These are phyloP conservation scores for Aspergillus sp. DNA, from an alignment of 2,329 filamentous ascomycete genomes.

Conservation along the genomic window DNA sequence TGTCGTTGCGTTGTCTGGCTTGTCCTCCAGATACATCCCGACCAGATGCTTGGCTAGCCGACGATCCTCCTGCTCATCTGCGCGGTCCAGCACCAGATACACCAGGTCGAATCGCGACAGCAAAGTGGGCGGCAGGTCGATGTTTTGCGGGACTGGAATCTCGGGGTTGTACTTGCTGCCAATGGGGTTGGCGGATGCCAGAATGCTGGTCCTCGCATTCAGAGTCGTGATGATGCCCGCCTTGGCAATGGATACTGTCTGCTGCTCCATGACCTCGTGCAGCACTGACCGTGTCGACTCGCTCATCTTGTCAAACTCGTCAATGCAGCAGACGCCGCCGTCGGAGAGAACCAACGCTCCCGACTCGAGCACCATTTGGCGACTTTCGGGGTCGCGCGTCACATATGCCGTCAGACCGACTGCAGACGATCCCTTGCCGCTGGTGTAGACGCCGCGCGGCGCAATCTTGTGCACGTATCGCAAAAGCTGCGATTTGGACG, in stretches of 20 bases:
- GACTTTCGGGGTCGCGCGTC: slow-evolving; percentile 63
- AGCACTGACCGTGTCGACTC: slow-evolving; percentile 64
- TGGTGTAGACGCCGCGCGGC: slow-evolving; percentile 72
- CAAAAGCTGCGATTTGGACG: slow-evolving; percentile 88
- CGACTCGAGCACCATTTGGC: slow-evolving; percentile 64
- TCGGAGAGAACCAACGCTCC: slow-evolving; percentile 65
- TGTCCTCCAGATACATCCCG: slow-evolving; percentile 94
- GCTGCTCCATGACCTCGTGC: slow-evolving; percentile 75
- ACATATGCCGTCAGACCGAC: slow-evolving; percentile 71
- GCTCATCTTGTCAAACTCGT: slow-evolving; percentile 74
- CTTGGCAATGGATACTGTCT: slow-evolving; percentile 69
- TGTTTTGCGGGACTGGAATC: slow-evolving; percentile 92
- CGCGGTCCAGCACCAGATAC: slow-evolving; percentile 88
- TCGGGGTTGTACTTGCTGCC: slow-evolving; percentile 97
- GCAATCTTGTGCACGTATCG: slow-evolving; percentile 97
- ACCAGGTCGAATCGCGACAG: slow-evolving; percentile 95
- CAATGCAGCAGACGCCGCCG: slow-evolving; percentile 68
- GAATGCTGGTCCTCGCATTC: slow-evolving; percentile 88
- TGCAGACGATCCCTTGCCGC: slow-evolving; percentile 65
- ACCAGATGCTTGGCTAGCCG: slow-evolving; percentile 85
- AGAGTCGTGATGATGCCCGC: slow-evolving; percentile 76
- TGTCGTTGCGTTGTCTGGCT: slow-evolving; percentile 67
- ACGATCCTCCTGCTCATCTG: slow-evolving; percentile 83
- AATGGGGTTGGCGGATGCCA: slow-evolving; percentile 95
- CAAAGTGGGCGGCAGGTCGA: slow-evolving; percentile 88